Evolutionary conservation across 768 basidiomycete species (phyloP), one percentile per base, ranked within the genome.

Genomic region (Leccinum pellstonianum): DNA sequence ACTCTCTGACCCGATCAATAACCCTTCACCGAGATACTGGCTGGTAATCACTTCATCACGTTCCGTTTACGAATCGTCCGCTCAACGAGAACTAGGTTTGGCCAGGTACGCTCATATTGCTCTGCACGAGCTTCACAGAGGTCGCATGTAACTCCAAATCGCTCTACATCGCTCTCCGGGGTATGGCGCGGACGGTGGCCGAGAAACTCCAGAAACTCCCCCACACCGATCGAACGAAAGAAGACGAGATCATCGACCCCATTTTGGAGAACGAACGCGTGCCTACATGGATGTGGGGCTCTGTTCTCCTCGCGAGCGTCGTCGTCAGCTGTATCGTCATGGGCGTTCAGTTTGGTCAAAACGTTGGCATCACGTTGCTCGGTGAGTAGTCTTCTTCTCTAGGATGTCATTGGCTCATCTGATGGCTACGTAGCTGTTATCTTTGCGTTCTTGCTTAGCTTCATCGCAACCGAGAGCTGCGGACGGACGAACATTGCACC

Each of bases 311-410:
- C 15, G 38, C 37, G 12, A 38, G 53, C 41, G 29, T 29, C 9
- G 9, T 46, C 14, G 8, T 55, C 4, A 46, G n/a, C n/a, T 46
- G 54, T 21, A 29, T 43, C 19, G 23, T 55, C 14, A 46, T 46
- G 54, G 41, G 41, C 12, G 41, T 55, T 46, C 41, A 46, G 54
- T 55, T 46, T 46, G 54, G 54, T 21, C 54, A 46, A 46, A 46
- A 31, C 27, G 41, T 55, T 1, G 41, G 54, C 4, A 25, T 29
- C 11, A 43, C 54, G 5, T 27, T 55, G 21, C 47, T 51, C 17
- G 55, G 48, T 15, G 12, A 19, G 48, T 25, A 1, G 23, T 37
- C 11, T 53, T 5, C 23, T 19, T 14, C 4, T 4, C 14, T 23
- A 17, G 6, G 15, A 11, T 35, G n/a, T 9, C 4, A 12, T 25